These are phyloP conservation scores for Gomphus bonarii DNA, from an alignment of 1,284 basidiomycete genomes.

Conservation along the genomic window DNA sequence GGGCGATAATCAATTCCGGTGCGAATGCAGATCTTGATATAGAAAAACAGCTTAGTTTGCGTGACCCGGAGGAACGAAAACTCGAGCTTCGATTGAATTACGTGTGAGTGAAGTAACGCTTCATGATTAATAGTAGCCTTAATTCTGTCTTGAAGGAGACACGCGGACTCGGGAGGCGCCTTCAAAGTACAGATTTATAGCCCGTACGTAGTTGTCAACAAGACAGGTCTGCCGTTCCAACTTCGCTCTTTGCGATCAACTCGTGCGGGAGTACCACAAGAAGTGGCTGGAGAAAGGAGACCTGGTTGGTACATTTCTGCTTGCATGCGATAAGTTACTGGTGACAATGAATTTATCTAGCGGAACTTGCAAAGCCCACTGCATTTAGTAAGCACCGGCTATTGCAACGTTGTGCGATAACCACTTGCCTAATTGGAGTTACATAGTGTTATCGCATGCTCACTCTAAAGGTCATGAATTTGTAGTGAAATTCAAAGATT, in stretches of 20 bases:
- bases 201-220: conserved; percentile 91
- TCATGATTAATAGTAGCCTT: no score
- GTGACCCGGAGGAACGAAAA: conserved; percentile 72
- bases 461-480: conserved; percentile 80
- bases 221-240: conserved; percentile 81
- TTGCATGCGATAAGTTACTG: neutral
- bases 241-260: conserved; percentile 62
- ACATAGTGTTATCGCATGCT: conserved; percentile 79
- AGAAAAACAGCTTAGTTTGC: conserved; percentile 64
- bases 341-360: conserved; percentile 23
- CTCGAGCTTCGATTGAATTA: conserved; percentile 84
- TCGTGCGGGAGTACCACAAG: conserved; percentile 62
- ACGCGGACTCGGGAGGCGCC: conserved; percentile 91
- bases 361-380: conserved; percentile 44
- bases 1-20: conserved; percentile 95
- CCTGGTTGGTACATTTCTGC: conserved; percentile 30
- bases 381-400: conserved; percentile 61
- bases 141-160: conserved; percentile 39
- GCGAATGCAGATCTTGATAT: conserved; percentile 84
- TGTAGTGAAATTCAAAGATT: conserved; percentile 77
- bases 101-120: conserved; percentile 40
- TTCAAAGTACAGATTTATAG: conserved; percentile 97
- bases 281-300: conserved; percentile 75
- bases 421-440: conserved; percentile 28
- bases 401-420: neutral